Conservation (phyloP, 108 stramenopile genomes). For the Cyclostephanos tholiformis region DNA sequence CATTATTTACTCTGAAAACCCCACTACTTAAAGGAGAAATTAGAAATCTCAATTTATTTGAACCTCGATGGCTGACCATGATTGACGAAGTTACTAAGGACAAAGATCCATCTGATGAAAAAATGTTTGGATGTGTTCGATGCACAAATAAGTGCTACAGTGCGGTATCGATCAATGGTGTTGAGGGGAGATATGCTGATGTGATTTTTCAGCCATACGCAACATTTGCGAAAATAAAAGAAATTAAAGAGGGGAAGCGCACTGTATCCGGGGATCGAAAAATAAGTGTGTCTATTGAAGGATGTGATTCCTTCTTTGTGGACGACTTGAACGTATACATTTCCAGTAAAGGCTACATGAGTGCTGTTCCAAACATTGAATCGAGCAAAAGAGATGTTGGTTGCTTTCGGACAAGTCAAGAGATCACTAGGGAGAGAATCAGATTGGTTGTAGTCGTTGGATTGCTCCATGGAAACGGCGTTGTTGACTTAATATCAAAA, state of each 20-base stretch:
- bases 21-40: conserved; percentile 39
- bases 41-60: conserved; percentile 56
- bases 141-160: conserved; percentile 68
- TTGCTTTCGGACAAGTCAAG: background rate
- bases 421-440: conserved; percentile 22
- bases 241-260: conserved; percentile 51
- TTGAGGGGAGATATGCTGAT: conserved; percentile 58
- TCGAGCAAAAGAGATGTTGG: conserved; percentile 1
- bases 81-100: conserved; percentile 40
- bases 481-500: conserved; percentile 45
- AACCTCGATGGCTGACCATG: conserved; percentile 70
- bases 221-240: conserved; percentile 36
- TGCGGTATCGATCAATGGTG: conserved; percentile 45
- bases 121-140: conserved; percentile 54
- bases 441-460: conserved; percentile 58
- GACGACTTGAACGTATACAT: conserved; percentile 37
- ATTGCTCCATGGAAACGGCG: conserved; percentile 59
- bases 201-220: conserved; percentile 55
- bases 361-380: conserved; percentile 21
- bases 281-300: conserved; percentile 41
- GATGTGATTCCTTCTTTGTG: conserved; percentile 46
- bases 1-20: conserved; percentile 57
- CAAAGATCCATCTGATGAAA: background rate
- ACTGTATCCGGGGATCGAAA: conserved; percentile 58
- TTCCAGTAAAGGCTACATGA: conserved; percentile 52